Base-by-base conservation (phyloP, 164 flowering plant genomes). In the Cinnamomum micranthum region DNA sequence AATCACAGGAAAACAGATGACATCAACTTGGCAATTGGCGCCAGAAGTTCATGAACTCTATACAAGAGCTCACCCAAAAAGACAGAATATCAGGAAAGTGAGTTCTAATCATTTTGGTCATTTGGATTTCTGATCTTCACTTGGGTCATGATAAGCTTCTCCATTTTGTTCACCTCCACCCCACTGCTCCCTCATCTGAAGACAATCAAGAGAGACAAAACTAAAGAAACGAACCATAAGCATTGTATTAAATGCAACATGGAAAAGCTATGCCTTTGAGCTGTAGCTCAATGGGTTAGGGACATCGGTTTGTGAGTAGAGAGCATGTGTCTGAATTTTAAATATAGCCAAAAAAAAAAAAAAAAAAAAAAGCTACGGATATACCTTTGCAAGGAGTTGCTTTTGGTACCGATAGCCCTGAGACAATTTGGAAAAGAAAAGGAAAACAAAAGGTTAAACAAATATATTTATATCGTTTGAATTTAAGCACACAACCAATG, bases 371-470 rank as follows among this genome's bases (percentile, higher is more conserved):
- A 63, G 25, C 64, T 24, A 4, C 71, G 1, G 17, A 55, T 41
- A 75, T 91, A 91, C 95, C 92, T 89, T 86, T 68, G 71, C 69
- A 71, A 93, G 86, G 69, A 87, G 78, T 77, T 88, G 86, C 82
- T 91, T 93, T 71, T 91, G 93, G 79, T 82, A 93, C 25, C 98
- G 88, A 66, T 84, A 93, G 68, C 98, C 98, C 98, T 93, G 81
- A 12, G 55, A 73, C 25, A 17, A 65, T 17, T 22, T 14, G 19
- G 70, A 77, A 25, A 15, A 67, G 12, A 60, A 71, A 65, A 31
- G 70, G 35, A 31, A 31, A 33, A 24, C 67, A 1, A 20, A 17
- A 9, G n/a, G 23, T 50, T 24, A 41, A 19, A 65, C 35, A 20
- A 0, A 13, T 6, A 27, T 1, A 27, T 65, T 55, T 55, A 6